A percentile compares a stretch with the other conserved stretches of the same genome.
Evolutionary conservation across 306 rosid genomes (phyloP).

Genomic region (Malus sylvestris): DNA sequence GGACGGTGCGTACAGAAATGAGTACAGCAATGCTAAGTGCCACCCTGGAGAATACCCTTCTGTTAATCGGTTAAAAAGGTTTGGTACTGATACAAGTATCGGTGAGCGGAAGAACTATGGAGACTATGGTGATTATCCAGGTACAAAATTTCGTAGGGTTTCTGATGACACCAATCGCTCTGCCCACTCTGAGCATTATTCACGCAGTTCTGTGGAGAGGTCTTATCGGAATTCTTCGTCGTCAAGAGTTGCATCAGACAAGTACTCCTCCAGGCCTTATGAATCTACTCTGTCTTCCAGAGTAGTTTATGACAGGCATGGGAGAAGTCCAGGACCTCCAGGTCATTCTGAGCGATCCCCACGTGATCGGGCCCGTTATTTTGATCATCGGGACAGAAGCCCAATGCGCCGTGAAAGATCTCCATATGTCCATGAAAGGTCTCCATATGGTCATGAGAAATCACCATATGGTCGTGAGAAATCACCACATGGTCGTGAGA

Average conservation of each 20-base stretch:
- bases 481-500: conserved; percentile 39
- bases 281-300: conserved; percentile 62
- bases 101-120: conserved; percentile 64
- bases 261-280: conserved; percentile 56
- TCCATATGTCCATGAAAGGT: conserved; percentile 41
- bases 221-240: conserved; percentile 50
- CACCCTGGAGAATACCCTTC: conserved; percentile 54
- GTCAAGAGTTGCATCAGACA: conserved; percentile 50
- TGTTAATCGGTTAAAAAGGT: conserved; percentile 74
- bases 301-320: conserved; percentile 67
- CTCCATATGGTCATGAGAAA: conserved; percentile 38
- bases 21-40: conserved; percentile 63
- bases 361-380: conserved; percentile 55
- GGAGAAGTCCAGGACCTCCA: conserved; percentile 85
- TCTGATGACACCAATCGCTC: conserved; percentile 56
- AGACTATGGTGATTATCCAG: conserved; percentile 46
- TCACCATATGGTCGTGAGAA: conserved; percentile 23
- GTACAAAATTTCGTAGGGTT: conserved; percentile 66
- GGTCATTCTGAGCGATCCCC: conserved; percentile 85
- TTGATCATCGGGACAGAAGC: conserved; percentile 66
- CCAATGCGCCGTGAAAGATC: conserved; percentile 62
- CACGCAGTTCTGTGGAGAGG: conserved; percentile 62
- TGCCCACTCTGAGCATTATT: conserved; percentile 52
- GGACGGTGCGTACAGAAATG: conserved; percentile 43
- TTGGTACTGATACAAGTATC: conserved; percentile 52